Evolutionary conservation across 139 green algal genomes (phyloP).

Genomic region (Asterochloris erici): DNA sequence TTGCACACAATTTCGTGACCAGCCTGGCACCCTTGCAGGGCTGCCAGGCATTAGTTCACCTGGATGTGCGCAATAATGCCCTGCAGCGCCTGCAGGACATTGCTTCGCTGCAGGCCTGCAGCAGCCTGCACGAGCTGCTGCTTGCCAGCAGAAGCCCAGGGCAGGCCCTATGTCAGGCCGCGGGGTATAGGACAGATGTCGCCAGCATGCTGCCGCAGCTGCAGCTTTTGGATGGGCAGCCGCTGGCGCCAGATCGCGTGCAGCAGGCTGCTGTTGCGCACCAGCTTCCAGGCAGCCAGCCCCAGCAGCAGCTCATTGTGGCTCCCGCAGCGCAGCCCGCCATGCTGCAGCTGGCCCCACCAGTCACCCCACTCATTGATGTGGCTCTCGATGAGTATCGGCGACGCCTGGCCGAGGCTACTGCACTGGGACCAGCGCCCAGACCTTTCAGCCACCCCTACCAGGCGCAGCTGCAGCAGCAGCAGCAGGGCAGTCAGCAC

Average conservation of each 20-base stretch:
- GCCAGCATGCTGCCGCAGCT: conserved; percentile 53
- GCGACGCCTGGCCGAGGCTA: neutral
- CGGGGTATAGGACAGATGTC: conserved; percentile 35
- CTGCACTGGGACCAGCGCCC: neutral
- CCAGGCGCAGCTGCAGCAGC: neutral
- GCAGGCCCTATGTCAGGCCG: conserved; percentile 49
- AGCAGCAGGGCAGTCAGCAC: neutral
- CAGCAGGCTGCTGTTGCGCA: conserved; percentile 12
- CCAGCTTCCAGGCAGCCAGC: neutral
- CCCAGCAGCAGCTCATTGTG: neutral
- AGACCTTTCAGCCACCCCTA: neutral
- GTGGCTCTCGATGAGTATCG: neutral
- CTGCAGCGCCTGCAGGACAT: conserved; percentile 49
- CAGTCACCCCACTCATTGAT: neutral
- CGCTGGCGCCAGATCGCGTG: conserved; percentile 38
- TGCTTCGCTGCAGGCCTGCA: conserved; percentile 48
- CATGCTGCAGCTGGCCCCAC: neutral
- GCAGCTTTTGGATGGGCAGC: conserved; percentile 43
- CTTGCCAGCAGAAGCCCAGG: conserved; percentile 35
- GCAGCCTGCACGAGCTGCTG: conserved; percentile 44
- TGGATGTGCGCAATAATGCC: conserved; percentile 63
- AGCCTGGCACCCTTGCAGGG: conserved; percentile 26
- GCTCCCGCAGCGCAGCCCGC: neutral
- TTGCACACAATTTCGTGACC: conserved; percentile 63
- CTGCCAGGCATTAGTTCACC: conserved; percentile 25